Conservation (phyloP, 106 monocot species). For the Dendrobium huoshanense region DNA sequence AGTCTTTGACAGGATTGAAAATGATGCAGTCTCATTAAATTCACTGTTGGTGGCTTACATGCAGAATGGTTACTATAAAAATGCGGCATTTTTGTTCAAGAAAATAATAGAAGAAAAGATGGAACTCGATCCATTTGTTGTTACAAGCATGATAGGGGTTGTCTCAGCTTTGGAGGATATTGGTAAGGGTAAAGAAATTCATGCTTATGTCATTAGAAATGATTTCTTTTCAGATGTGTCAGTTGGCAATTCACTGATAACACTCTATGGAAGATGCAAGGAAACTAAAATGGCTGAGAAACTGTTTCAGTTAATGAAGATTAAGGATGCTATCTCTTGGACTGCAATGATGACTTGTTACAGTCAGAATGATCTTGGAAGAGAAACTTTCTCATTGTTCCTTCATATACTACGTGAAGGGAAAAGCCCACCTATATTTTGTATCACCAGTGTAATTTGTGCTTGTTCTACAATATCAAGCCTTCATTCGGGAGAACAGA, state of each 20-base stretch:
- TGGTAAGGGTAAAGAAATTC: conserved; percentile 36
- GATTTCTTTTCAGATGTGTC: conserved; percentile 31
- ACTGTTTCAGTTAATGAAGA: conserved; percentile 27
- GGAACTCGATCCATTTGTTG: conserved; percentile 31
- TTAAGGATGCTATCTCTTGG: conserved; percentile 52
- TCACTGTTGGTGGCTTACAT: conserved; percentile 44
- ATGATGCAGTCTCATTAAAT: conserved; percentile 46
- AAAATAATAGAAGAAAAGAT: conserved; percentile 28
- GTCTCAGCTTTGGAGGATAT: conserved; percentile 22
- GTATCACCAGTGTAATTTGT: conserved; percentile 24
- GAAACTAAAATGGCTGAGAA: conserved; percentile 28
- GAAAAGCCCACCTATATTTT: conserved; percentile 14
- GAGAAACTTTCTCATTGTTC: conserved; percentile 36
- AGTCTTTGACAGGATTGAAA: conserved; percentile 20
- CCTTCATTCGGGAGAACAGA: conserved; percentile 30
- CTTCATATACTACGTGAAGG: conserved; percentile 28
- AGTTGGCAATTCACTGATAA: conserved; percentile 41
- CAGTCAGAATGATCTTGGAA: conserved; percentile 26
- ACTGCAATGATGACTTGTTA: conserved; percentile 52
- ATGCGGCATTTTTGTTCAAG: conserved; percentile 36
- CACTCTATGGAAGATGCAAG: conserved; percentile 49
- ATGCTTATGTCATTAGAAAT: conserved; percentile 45
- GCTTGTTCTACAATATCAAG: conserved; percentile 37
- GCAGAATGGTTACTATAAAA: conserved; percentile 34
- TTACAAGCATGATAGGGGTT: conserved; percentile 33